These are phyloP conservation scores for Eimeria praecox DNA, from an alignment of 169 alveolate genomes.

Conservation along the genomic window DNA sequence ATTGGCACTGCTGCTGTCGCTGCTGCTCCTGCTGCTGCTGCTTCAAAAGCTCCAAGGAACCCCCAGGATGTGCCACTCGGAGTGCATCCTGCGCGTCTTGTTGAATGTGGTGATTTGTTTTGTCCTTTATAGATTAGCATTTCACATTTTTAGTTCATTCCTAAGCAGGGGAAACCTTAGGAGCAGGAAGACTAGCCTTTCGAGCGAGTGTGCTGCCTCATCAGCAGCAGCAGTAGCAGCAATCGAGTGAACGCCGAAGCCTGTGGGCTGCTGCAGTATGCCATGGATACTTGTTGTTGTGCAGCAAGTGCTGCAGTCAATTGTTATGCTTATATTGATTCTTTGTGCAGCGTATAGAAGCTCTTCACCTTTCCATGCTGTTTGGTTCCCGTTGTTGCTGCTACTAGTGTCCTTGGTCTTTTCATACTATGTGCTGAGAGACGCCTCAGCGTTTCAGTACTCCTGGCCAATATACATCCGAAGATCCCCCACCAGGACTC, in stretches of 20 bases:
- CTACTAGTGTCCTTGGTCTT: background rate
- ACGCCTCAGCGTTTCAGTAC: background rate
- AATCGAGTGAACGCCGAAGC: slow-evolving; percentile 57
- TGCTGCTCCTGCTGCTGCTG: slow-evolving; percentile 61
- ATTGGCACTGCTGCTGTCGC: slow-evolving; percentile 42
- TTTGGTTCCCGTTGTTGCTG: background rate
- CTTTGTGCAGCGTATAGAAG: slow-evolving; percentile 21
- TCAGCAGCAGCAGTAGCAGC: slow-evolving; percentile 55
- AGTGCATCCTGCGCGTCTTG: slow-evolving; percentile 7
- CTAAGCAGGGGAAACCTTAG: background rate
- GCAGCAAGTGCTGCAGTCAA: slow-evolving; percentile 50
- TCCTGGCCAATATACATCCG: background rate
- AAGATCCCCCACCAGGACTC: background rate
- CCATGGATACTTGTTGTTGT: slow-evolving; percentile 21
- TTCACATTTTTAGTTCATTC: background rate
- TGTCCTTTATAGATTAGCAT: background rate
- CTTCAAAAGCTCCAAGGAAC: slow-evolving; percentile 59
- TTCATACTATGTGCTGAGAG: slow-evolving; percentile 6
- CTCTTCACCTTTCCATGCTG: background rate
- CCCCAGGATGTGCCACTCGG: slow-evolving; percentile 22
- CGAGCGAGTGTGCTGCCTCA: slow-evolving; percentile 52
- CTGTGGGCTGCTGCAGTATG: slow-evolving; percentile 47
- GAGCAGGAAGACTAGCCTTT: background rate
- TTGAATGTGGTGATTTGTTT: background rate
- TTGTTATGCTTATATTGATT: slow-evolving; percentile 35